Base-by-base conservation (phyloP, 805 yeast species). In the Yarrowia sp. region DNA sequence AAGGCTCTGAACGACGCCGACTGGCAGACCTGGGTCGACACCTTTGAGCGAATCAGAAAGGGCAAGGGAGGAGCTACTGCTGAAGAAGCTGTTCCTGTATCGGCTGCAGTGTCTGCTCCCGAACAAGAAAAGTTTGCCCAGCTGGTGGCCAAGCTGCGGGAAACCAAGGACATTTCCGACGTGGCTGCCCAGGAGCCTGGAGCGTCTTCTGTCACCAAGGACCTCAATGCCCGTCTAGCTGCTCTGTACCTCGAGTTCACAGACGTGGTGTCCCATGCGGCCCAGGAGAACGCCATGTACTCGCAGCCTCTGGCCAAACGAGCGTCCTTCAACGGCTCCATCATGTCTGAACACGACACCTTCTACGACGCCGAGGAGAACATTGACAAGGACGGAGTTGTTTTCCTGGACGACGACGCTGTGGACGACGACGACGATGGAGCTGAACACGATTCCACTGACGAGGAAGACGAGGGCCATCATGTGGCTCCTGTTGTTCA, bases 11-110 rank as follows among this genome's bases (percentile, higher is more conserved):
- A 80, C 65, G 75, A 76, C 11, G 79, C 81, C 7, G 92, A 89
- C 68, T 95, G 91, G 82, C 82, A 85, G 36, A 80, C 83, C 6
- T 95, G 99, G 99, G 83, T 88, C 14, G 81, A 85, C 62, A 96
- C 96, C 1, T 82, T 92, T 68, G 87, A 90, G 70, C 75, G 76
- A 21, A 76, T 72, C 19, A 58, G 73, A 33, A 30, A 36, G 26
- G 46, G 44, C 56, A 33, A 61, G 38, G 56, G 58, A n/a, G 36
- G 26, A 17, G 16, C 46, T n/a, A 10, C 36, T 17, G 59, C 43
- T 5, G 61, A 54, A 6, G 46, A 54, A 10, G 14, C 36, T 6
- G 35, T 4, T n/a, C 16, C 61, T n/a, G 32, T 35, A 2, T 35
- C 17, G 17, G 44, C 43, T 10, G 43, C 46, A 2, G 46, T 33